These are phyloP conservation scores for Fusarium sp. DNA, from an alignment of 2,329 filamentous ascomycete species.

Conservation along the genomic window DNA sequence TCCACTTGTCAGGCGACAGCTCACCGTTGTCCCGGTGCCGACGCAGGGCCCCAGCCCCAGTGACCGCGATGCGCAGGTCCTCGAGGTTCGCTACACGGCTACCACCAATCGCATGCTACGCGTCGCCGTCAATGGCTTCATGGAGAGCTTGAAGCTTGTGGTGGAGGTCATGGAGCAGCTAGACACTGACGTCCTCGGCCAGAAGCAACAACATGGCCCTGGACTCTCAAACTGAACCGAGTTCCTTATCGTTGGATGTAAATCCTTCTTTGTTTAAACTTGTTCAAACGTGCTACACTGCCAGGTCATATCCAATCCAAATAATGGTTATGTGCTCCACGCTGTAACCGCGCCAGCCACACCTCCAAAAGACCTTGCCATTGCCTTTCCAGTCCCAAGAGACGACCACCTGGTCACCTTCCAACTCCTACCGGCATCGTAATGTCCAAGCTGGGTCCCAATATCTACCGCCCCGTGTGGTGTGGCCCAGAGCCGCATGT, in stretches of 20 bases:
- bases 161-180: constrained; percentile 91
- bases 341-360: constrained; percentile 2
- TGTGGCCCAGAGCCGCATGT: constrained; percentile 22
- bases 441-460: not conserved
- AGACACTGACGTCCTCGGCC: constrained; percentile 81
- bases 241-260: constrained; percentile 11
- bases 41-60: constrained; percentile 32
- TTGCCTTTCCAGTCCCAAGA: not conserved
- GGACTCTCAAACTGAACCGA: constrained; percentile 18
- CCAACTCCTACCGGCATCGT: constrained; percentile 4
- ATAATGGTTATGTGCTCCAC: constrained; percentile 2
- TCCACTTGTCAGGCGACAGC: constrained; percentile 79
- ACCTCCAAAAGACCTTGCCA: constrained; percentile 6
- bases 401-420: not conserved
- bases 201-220: constrained; percentile 27
- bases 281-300: constrained; percentile 35
- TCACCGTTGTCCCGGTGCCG: constrained; percentile 64
- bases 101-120: constrained; percentile 97
- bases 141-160: constrained; percentile 88
- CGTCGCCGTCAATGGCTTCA: constrained; percentile 95
- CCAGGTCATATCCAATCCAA: constrained; percentile 6
- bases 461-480: constrained; percentile 15
- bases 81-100: constrained; percentile 83
- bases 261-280: constrained; percentile 16
- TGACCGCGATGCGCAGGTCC: constrained; percentile 53